These are phyloP conservation scores for Zygosaccharomyces pseudorouxii DNA, from an alignment of 805 yeast species.

Conservation along the genomic window DNA sequence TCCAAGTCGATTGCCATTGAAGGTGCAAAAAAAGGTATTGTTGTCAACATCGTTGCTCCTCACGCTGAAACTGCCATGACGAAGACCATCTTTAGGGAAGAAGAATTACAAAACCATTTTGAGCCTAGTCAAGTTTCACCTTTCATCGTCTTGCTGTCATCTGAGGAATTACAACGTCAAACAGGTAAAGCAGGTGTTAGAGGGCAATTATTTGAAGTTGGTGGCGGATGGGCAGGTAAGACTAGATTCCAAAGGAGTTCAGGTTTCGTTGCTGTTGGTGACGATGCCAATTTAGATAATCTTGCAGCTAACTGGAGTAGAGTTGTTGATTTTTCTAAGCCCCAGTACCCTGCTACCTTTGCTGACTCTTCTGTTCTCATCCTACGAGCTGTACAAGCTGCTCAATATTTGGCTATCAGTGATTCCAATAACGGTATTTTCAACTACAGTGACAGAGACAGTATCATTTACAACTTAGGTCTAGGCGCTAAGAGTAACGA, in stretches of 20 bases:
- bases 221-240: conserved; percentile 94
- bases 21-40: conserved; percentile 74
- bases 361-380: conserved; percentile 80
- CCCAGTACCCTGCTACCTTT: conserved; percentile 49
- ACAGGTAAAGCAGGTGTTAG: conserved; percentile 40
- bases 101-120: conserved; percentile 68
- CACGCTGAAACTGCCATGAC: conserved; percentile 99
- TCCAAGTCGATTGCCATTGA: conserved; percentile 85
- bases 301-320: conserved; percentile 62
- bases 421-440: conserved; percentile 37
- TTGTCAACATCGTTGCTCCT: conserved; percentile 85
- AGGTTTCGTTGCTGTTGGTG: conserved; percentile 61
- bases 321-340: conserved; percentile 60
- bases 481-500: conserved; percentile 80
- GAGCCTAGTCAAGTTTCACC: conserved; percentile 92
- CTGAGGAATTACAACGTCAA: conserved; percentile 54
- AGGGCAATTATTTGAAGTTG: conserved; percentile 86
- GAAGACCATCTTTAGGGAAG: conserved; percentile 71
- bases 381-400: conserved; percentile 51
- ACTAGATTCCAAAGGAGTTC: conserved; percentile 93
- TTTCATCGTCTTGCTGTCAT: conserved; percentile 69
- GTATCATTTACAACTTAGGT: conserved; percentile 81
- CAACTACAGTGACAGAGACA: conserved; percentile 60
- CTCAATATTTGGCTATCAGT: conserved; percentile 30
- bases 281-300: conserved; percentile 54